Evolutionary conservation across 441 rosid genomes (phyloP), one percentile per base, ranked within the genome.

Genomic region (Erodium moschatum): DNA sequence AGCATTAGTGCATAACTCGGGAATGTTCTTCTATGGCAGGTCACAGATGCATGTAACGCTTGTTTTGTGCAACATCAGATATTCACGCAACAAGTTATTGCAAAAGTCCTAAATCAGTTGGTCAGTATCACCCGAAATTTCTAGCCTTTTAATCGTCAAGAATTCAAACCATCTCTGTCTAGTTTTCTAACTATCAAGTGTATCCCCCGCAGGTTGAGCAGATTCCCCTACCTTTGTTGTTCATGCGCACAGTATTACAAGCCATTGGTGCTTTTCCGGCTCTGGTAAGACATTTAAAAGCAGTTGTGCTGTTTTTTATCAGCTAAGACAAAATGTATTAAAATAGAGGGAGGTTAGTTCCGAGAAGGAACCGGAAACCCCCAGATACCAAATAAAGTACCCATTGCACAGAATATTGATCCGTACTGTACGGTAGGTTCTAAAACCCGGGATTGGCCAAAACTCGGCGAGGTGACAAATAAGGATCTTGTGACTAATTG

Each of bases 181-280:
- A 44, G 64, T 66, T 68, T 52, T 61, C 56, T 40, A 1, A 76
- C 66, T 73, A 56, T 52, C 63, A 66, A 70, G 35, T 69, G 69
- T 81, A 61, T 75, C 40, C 46, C 75, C 73, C 81, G 79, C 84
- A 92, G 98, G 97, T 92, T 80, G 97, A 92, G 83, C 99, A 87
- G 79, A 95, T 84, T 82, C 98, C 99, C 54, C 88, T 92, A 76
- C 99, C 99, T 69, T 81, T 95, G 76, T 83, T 95, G 77, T 95
- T 95, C 85, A 95, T 95, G 99, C 96, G 98, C 31, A 95, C 99
- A 1, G 98, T 92, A 60, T 84, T 95, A 79, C 98, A 92, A 82
- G 91, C 99, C 72, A 83, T 95, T 61, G 96, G 96, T 80, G 96
- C 96, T 74, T 95, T 87, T 82, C 98, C 98, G 63, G 95, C 91